phyloP scores from a whole-genome alignment of 1,284 basidiomycete species.

The Caloboletus firmus region DNA sequence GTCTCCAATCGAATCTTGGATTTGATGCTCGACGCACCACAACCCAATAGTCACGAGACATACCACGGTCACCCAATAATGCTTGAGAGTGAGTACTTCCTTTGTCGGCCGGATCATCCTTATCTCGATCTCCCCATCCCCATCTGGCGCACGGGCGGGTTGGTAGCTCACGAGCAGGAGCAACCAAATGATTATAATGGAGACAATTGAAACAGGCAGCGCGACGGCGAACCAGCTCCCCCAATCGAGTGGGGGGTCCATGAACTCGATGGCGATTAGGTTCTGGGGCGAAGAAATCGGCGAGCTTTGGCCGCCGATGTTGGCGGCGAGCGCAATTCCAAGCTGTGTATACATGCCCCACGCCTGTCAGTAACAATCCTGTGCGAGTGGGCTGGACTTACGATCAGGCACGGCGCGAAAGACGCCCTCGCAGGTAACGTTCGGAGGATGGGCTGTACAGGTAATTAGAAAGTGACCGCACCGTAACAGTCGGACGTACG shows the following conservation, averaged over 20 bases:
- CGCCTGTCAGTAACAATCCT: constrained; percentile 2
- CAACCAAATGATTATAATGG: constrained; percentile 89
- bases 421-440: constrained; percentile 86
- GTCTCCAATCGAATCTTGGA: constrained; percentile 84
- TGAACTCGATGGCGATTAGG: constrained; percentile 85
- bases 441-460: constrained; percentile 81
- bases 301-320: constrained; percentile 96
- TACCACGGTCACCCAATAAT: constrained; percentile 89
- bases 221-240: constrained; percentile 93
- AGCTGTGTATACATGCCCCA: constrained; percentile 52
- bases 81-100: constrained; percentile 80
- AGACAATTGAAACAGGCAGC: constrained; percentile 85
- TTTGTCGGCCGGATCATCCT: constrained; percentile 78
- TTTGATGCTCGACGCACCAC: constrained; percentile 88
- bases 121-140: constrained; percentile 80
- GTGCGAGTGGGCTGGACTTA: constrained; percentile 41
- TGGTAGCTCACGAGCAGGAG: constrained; percentile 84
- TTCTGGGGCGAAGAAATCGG: constrained; percentile 97
- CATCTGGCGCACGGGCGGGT: constrained; percentile 67
- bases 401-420: constrained; percentile 91
- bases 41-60: constrained; percentile 86
- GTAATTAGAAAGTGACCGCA: constrained; percentile 4
- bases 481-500: constrained; percentile 44
- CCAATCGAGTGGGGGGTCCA: constrained; percentile 91
- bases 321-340: constrained; percentile 95